These are phyloP conservation scores for Malus hybrid DNA, from an alignment of 331 rosid species.

Conservation along the genomic window DNA sequence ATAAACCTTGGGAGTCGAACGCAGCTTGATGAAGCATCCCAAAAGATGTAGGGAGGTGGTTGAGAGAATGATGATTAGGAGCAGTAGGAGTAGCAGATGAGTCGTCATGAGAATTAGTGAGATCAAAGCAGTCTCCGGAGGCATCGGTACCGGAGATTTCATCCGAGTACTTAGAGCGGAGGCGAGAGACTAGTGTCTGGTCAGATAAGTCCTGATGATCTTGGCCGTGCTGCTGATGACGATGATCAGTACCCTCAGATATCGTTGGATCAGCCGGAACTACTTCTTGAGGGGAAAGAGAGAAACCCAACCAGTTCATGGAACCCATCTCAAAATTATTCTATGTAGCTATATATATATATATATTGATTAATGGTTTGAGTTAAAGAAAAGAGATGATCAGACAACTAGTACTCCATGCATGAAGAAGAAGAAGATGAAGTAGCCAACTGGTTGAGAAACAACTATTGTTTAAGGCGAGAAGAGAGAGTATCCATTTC, in stretches of 20 bases:
- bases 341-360: too few relatives aligned
- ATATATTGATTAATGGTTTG: background rate
- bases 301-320: constrained; percentile 87
- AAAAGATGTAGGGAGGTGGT: constrained; percentile 47
- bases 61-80: constrained; percentile 19
- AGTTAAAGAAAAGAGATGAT: background rate
- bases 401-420: background rate
- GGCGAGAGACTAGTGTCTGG: constrained; percentile 31
- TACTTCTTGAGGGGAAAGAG: constrained; percentile 68
- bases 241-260: constrained; percentile 17
- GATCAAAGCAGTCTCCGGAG: constrained; percentile 49
- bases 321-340: background rate
- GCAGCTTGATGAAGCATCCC: constrained; percentile 48
- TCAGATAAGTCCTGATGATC: background rate
- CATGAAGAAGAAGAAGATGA: background rate
- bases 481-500: constrained; percentile 1
- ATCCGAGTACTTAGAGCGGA: constrained; percentile 42
- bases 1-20: constrained; percentile 51
- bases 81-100: constrained; percentile 23
- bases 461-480: background rate
- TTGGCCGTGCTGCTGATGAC: constrained; percentile 7
- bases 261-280: background rate
- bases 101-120: constrained; percentile 23
- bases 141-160: constrained; percentile 46
- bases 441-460: background rate